Evolutionary conservation across 106 monocot genomes (phyloP), one percentile per base, ranked within the genome.

Genomic region (Dioscorea zingiberensis): DNA sequence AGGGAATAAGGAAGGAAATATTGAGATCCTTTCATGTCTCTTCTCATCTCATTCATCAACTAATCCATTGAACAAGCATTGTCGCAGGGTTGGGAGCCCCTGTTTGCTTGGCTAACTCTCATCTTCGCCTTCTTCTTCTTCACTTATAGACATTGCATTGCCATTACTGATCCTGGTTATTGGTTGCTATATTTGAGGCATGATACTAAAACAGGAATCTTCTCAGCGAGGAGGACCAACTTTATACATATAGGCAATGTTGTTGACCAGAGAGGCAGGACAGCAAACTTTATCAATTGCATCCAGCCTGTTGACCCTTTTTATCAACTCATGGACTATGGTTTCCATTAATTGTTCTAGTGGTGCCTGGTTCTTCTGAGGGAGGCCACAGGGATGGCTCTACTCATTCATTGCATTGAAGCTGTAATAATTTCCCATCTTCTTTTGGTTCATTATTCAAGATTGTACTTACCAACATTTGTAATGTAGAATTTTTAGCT

Each of bases 331-430:
- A 53, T 53, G 51, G 16, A 18, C 19, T 53, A 53, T 53, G 51
- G n/a, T 53, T 53, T 53, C 51, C 51, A 53, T 53, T 16, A 18
- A 5, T 53, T 53, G 19, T 18, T 53, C 8, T 15, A 53, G 10
- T 18, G 51, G n/a, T 53, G 51, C n/a, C 16, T 16, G 51, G 51
- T 18, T 18, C 51, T 25, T 16, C 16, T 21, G 7, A 13, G 25
- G 11, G 44, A 38, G 38, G 62, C 62, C 21, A 13, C 62, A 2
- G 62, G n/a, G 62, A 21, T 45, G 47, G 63, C 63, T 64, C 47
- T 64, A 23, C 63, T 64, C 24, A 25, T 47, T 64, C 38, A 38
- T 38, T 38, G 38, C 38, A 38, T 38, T 38, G 38, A 38, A 25
- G 25, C 63, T 47, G 46, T 38, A 62, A 62, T 62, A 62, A 22